Conservation (phyloP, 192 early-diverging fungal genomes). For the Mortierella alpina region DNA sequence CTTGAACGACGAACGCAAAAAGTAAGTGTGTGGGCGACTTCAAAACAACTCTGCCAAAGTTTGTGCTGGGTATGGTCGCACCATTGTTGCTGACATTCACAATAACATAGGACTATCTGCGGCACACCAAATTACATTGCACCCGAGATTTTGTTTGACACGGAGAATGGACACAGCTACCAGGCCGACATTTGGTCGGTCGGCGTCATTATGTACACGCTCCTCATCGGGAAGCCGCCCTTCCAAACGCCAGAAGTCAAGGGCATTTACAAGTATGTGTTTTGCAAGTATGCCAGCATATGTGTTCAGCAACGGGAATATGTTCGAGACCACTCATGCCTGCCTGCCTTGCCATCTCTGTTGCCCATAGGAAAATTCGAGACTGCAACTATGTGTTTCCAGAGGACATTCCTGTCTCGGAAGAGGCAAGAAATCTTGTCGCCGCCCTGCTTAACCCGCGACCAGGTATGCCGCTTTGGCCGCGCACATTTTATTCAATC, state of each 20-base stretch:
- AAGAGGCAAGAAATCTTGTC: conserved; percentile 77
- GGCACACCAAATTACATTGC: conserved; percentile 99
- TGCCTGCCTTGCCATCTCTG: neutral
- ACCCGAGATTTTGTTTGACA: conserved; percentile 90
- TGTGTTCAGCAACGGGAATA: neutral
- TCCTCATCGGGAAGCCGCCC: conserved; percentile 89
- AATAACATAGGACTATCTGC: conserved; percentile 79
- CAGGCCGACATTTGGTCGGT: conserved; percentile 96
- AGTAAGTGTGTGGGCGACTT: conserved; percentile 58
- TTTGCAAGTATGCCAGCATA: neutral
- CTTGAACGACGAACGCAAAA: conserved; percentile 87
- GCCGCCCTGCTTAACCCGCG: conserved; percentile 70
- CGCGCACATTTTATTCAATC: neutral
- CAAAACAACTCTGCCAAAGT: neutral
- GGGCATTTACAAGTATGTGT: conserved; percentile 77
- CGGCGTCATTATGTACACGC: conserved; percentile 92
- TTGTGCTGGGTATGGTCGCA: too few species aligned
- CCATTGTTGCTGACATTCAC: neutral
- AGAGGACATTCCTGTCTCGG: conserved; percentile 63
- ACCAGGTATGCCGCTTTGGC: conserved; percentile 55
- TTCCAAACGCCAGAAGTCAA: conserved; percentile 86
- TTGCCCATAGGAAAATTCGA: conserved; percentile 34
- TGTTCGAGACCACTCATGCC: neutral
- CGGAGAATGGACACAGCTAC: conserved; percentile 85
- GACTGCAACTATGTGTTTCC: conserved; percentile 83